These are phyloP conservation scores for Suillus plorans DNA, from an alignment of 768 basidiomycete genomes.

Conservation along the genomic window DNA sequence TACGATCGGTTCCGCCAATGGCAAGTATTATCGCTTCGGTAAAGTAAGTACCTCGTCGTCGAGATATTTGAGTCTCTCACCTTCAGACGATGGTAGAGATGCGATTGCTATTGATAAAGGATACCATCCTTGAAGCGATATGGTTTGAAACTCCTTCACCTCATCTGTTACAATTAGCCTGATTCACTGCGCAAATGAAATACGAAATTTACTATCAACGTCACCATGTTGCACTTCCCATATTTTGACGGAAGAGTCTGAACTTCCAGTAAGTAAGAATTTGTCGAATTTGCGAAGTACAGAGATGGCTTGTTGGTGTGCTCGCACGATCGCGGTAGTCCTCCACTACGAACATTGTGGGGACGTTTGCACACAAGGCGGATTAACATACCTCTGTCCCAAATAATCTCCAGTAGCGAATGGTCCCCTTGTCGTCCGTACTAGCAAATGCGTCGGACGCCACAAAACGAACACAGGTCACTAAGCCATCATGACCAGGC, in stretches of 20 bases:
- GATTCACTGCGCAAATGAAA: constrained; percentile 5
- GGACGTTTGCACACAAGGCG: constrained; percentile 7
- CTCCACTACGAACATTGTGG: constrained; percentile 54
- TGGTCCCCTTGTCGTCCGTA: constrained; percentile 72
- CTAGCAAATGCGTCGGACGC: constrained; percentile 53
- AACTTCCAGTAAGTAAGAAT: constrained; percentile 73
- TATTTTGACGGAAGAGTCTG: constrained; percentile 76
- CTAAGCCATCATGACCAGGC: constrained; percentile 67
- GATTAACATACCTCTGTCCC: constrained; percentile 26
- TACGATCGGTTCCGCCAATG: constrained; percentile 77
- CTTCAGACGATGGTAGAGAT: constrained; percentile 63
- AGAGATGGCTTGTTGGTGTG: constrained; percentile 71
- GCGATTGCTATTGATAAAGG: constrained; percentile 69
- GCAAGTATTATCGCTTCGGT: constrained; percentile 66
- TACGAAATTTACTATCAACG: constrained; percentile 27
- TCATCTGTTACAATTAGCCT: constrained; percentile 28
- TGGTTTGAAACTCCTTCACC: constrained; percentile 50
- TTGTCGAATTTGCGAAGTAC: constrained; percentile 53
- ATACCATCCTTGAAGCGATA: constrained; percentile 67
- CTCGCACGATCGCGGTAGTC: constrained; percentile 41
- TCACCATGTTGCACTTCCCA: constrained; percentile 50
- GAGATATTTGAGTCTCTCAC: constrained; percentile 37
- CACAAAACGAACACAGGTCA: constrained; percentile 78
- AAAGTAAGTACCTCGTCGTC: background rate
- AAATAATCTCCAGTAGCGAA: constrained; percentile 59